phyloP scores from a whole-genome alignment of 352 stramenopile species.

The Globisporangium alternatum region DNA sequence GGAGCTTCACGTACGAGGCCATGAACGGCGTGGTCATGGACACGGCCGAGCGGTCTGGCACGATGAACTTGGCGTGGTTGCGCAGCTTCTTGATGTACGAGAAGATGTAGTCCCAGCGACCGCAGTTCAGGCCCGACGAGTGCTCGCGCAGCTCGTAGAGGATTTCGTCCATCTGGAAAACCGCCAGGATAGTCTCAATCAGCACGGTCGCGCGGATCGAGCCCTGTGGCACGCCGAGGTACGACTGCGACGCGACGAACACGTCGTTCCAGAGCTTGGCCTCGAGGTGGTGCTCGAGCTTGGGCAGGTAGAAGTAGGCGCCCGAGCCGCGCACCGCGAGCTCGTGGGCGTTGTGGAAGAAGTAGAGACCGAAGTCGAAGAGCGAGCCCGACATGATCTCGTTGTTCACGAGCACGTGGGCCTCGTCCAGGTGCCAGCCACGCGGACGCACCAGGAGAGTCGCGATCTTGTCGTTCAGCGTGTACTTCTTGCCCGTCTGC shows the following conservation, averaged over 20 bases:
- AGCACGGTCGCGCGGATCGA: slow-evolving; percentile 93
- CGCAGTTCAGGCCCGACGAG: slow-evolving; percentile 96
- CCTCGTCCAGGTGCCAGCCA: slow-evolving; percentile 95
- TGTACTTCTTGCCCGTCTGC: slow-evolving; percentile 71
- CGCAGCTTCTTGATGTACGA: slow-evolving; percentile 97
- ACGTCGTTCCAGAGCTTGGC: slow-evolving; percentile 97
- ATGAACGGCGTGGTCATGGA: slow-evolving; percentile 95
- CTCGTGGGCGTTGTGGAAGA: slow-evolving; percentile 94
- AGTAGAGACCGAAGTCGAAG: slow-evolving; percentile 96
- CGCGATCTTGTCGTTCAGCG: slow-evolving; percentile 72
- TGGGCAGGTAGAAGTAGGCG: slow-evolving; percentile 96
- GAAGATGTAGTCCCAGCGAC: slow-evolving; percentile 98
- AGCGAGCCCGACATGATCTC: slow-evolving; percentile 90
- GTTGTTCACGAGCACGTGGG: slow-evolving; percentile 93
- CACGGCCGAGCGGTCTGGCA: slow-evolving; percentile 91
- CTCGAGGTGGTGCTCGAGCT: slow-evolving; percentile 95
- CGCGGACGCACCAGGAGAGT: slow-evolving; percentile 91
- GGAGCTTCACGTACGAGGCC: slow-evolving; percentile 92
- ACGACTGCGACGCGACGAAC: slow-evolving; percentile 91
- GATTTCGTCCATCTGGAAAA: slow-evolving; percentile 97
- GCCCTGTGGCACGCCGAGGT: slow-evolving; percentile 88
- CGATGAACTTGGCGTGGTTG: slow-evolving; percentile 89
- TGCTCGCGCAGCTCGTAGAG: slow-evolving; percentile 95
- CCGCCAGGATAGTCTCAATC: slow-evolving; percentile 96
- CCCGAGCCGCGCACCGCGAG: slow-evolving; percentile 81